Base-by-base conservation (phyloP, 768 basidiomycete genomes). In the Dioszegia crocea region DNA sequence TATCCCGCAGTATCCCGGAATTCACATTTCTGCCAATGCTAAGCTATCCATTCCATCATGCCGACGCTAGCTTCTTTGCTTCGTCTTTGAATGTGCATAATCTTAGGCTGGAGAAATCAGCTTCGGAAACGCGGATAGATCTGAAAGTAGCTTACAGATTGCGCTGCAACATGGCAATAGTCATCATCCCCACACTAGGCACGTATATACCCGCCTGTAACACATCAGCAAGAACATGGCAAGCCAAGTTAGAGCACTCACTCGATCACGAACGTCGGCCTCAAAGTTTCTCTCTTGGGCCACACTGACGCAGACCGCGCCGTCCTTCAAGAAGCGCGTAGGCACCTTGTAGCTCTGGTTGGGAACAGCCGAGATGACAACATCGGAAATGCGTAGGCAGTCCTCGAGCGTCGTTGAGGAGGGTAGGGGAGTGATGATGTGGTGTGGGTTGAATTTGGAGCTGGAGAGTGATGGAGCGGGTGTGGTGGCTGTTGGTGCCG, bases 231-330 rank as follows among this genome's bases (percentile, higher is more conserved):
- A 23, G 23, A 19, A 8, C 30, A 2, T 30, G 1, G 29, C 1
- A 6, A 52, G 27, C 31, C 12, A 24, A 31, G 29, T 40, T 2
- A n/a, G 4, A 38, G 41, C n/a, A 68, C 81, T 54, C 66, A 90
- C 92, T 83, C 92, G 91, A 19, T 94, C 91, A 61, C 91, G 82
- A 19, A 99, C 86, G 68, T 94, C 88, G 62, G 84, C 84, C 73
- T 94, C 91, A 68, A 98, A 99, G 76, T 99, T 99, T 81, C 94
- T 97, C 68, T 93, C 92, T 0, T 88, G 85, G 17, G 91, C 87
- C 21, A 99, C 88, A 70, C 98, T 98, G 58, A 98, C 77, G 64
- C 91, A 92, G 2, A 97, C 79, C 69, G 92, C 94, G 0, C 96
- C 96, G 61, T 93, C 89, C 78, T 96, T 97, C 61, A 99, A 80